Evolutionary conservation across 2,329 filamentous ascomycete genomes (phyloP).

Genomic region (Fusarium begoniae): DNA sequence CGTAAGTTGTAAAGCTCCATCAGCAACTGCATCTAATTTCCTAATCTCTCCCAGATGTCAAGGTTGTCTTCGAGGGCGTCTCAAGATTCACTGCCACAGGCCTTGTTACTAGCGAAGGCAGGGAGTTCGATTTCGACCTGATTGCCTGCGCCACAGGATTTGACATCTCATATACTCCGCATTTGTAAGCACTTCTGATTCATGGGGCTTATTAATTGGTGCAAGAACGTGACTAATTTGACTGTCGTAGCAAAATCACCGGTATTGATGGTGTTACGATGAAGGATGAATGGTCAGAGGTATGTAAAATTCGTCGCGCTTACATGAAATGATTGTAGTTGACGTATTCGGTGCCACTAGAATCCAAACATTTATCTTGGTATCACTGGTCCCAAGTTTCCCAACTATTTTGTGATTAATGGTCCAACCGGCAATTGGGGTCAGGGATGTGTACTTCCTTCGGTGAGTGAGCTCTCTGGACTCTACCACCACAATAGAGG

Average conservation of each 20-base stretch:
- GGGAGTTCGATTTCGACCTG: neutral
- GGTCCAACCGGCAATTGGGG: neutral
- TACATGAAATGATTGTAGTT: fast-evolving
- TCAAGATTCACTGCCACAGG: neutral
- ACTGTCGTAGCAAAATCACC: neutral
- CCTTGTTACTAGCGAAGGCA: neutral
- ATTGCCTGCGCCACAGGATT: neutral
- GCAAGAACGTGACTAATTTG: neutral
- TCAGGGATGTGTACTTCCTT: neutral
- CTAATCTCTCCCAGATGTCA: neutral
- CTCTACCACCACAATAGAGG: fast-evolving
- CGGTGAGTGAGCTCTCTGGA: neutral
- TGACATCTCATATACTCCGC: neutral
- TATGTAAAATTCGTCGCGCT: neutral
- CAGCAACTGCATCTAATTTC: too few species aligned
- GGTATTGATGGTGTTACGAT: neutral
- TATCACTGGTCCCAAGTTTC: neutral
- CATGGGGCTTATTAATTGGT: fast-evolving
- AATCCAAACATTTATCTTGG: neutral
- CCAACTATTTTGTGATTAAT: neutral
- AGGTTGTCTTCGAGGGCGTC: neutral
- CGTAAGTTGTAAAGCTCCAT: neutral
- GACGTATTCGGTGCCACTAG: neutral
- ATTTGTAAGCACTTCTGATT: neutral
- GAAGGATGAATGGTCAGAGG: neutral